phyloP scores from a whole-genome alignment of 371 early-diverging fungal genomes.

The Mortierella sp. region DNA sequence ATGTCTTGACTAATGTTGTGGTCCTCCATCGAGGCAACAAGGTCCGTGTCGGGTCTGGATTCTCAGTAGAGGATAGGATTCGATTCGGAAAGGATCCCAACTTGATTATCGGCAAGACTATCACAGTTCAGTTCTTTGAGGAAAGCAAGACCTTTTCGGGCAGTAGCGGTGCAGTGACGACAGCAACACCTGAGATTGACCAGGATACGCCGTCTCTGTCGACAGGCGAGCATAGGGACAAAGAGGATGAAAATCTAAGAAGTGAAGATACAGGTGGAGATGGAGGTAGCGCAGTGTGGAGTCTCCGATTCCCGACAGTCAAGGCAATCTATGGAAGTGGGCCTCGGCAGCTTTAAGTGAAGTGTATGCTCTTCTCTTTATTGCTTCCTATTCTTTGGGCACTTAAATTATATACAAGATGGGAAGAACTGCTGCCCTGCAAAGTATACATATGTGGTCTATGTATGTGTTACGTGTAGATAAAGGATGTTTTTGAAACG shows the following conservation, averaged over 20 bases:
- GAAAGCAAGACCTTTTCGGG: constrained; percentile 50
- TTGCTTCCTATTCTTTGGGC: too few species aligned
- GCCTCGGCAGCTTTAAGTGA: constrained; percentile 33
- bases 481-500: constrained; percentile 13
- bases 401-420: too few species aligned
- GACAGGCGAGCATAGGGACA: constrained; percentile 29
- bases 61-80: constrained; percentile 59
- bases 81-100: constrained; percentile 59
- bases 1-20: constrained; percentile 60
- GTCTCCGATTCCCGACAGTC: constrained; percentile 68
- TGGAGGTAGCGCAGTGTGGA: constrained; percentile 30
- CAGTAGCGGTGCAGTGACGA: not conserved
- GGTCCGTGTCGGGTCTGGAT: constrained; percentile 71
- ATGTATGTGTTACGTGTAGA: too few species aligned
- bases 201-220: not conserved
- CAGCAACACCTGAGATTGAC: not conserved
- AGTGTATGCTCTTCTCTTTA: too few species aligned
- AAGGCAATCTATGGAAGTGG: constrained; percentile 66
- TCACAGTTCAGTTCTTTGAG: constrained; percentile 69
- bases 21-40: constrained; percentile 62
- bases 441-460: too few species aligned
- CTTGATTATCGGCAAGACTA: constrained; percentile 62
- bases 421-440: too few species aligned
- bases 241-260: not conserved
- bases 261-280: constrained; percentile 14